Percentiles rank a stretch among this genome's conserved stretches.
These are phyloP conservation scores for Protea cynaroides DNA, from an alignment of 164 flowering plant genomes.

Conservation along the genomic window DNA sequence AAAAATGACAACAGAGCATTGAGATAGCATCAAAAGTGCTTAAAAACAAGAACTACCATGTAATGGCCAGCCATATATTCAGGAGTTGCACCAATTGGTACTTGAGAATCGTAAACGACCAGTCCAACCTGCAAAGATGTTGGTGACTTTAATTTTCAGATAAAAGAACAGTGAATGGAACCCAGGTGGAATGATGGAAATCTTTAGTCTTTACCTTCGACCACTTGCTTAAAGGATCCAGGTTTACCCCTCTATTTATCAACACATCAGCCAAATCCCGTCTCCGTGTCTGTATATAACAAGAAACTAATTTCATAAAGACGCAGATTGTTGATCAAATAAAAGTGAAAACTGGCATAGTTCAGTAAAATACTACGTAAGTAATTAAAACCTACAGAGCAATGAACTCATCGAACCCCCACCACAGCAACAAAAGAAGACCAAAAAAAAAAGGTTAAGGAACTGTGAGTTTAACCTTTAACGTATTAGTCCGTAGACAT, in stretches of 20 bases:
- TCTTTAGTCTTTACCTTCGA: slow-evolving; percentile 68
- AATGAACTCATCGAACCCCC: no score
- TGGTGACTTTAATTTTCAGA: background rate
- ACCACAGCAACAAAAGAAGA: background rate
- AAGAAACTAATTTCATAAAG: background rate
- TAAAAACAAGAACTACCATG: slow-evolving; percentile 47
- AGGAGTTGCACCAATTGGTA: slow-evolving; percentile 98
- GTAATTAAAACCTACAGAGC: background rate
- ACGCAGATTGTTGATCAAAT: background rate
- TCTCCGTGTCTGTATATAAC: slow-evolving; percentile 57
- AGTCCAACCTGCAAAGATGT: slow-evolving; percentile 72
- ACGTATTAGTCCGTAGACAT: slow-evolving; percentile 79
- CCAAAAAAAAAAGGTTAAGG: background rate
- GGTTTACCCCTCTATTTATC: slow-evolving; percentile 87
- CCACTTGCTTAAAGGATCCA: slow-evolving; percentile 94
- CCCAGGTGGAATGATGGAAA: background rate
- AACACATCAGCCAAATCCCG: slow-evolving; percentile 90
- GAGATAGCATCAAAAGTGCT: background rate
- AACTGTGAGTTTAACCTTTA: slow-evolving; percentile 45
- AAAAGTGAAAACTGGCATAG: background rate
- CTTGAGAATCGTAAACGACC: slow-evolving; percentile 95
- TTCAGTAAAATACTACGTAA: no score
- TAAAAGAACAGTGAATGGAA: background rate
- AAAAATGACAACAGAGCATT: background rate
- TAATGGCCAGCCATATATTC: slow-evolving; percentile 98